Evolutionary conservation across 331 rosid species (phyloP).

Genomic region (Malus hybrid): DNA sequence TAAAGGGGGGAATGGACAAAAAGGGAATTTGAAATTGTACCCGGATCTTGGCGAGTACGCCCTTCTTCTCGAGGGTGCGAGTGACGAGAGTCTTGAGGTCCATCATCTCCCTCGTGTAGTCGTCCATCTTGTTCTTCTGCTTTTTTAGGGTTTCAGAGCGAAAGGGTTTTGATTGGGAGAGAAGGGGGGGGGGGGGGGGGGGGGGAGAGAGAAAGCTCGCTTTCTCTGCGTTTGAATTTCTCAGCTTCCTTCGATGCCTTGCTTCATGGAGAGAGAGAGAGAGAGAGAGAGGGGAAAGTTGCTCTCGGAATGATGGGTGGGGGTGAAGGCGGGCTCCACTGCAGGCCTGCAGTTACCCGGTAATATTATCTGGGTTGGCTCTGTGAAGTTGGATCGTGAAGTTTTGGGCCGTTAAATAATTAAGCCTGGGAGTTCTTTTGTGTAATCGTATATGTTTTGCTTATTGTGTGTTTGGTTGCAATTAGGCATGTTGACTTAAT

Average conservation of each 20-base stretch:
- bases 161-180: not conserved
- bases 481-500: too few species aligned
- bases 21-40: slow-evolving; percentile 23
- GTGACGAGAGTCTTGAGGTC: slow-evolving; percentile 98
- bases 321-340: slow-evolving; percentile 15
- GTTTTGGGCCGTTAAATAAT: not conserved
- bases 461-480: too few species aligned
- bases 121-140: slow-evolving; percentile 47
- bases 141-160: not conserved
- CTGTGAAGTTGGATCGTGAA: not conserved
- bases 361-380: not conserved
- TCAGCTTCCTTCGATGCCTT: not conserved
- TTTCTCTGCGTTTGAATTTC: not conserved
- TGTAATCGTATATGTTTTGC: too few species aligned
- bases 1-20: not conserved
- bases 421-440: not conserved
- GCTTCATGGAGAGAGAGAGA: not conserved
- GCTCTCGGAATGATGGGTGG: not conserved
- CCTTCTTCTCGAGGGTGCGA: slow-evolving; percentile 96
- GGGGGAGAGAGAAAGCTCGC: not conserved
- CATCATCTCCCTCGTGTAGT: slow-evolving; percentile 98
- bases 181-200: not conserved
- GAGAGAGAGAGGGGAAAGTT: not conserved
- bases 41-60: slow-evolving; percentile 99
- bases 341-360: not conserved